A percentile compares a stretch with the other conserved stretches of the same genome.
Evolutionary conservation across 208 protist species (phyloP).

Genomic region (Novymonas esmeraldas): DNA sequence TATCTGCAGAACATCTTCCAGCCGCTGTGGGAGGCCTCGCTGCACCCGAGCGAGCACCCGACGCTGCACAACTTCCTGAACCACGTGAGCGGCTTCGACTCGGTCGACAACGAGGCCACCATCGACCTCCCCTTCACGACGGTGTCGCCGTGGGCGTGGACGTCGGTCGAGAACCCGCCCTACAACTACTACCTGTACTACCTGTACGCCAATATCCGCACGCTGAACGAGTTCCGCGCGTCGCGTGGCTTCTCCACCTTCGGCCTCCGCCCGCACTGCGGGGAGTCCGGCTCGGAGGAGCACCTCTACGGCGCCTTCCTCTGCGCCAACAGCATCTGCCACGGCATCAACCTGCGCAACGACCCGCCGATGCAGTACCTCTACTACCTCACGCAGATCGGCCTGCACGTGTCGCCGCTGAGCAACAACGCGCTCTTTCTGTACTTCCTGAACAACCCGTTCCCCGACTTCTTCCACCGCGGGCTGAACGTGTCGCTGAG

Average conservation of each 20-base stretch:
- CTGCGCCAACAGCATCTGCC: slow-evolving; percentile 96
- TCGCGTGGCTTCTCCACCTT: slow-evolving; percentile 95
- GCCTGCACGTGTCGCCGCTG: slow-evolving; percentile 98
- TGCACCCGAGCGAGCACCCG: slow-evolving; percentile 95
- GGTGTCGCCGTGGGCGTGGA: slow-evolving; percentile 95
- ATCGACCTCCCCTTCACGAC: slow-evolving; percentile 87
- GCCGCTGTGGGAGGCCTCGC: slow-evolving; percentile 98
- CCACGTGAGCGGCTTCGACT: slow-evolving; percentile 98
- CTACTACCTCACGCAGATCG: slow-evolving; percentile 98
- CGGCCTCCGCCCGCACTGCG: slow-evolving; percentile 97
- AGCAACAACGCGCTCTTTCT: slow-evolving; percentile 99
- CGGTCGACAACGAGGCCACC: slow-evolving; percentile 98
- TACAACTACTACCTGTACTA: slow-evolving; percentile 99
- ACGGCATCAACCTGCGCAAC: slow-evolving; percentile 97
- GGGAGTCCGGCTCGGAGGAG: slow-evolving; percentile 94
- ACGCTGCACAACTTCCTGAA: slow-evolving; percentile 97
- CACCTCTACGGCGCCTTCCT: slow-evolving; percentile 96
- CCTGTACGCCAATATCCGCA: slow-evolving; percentile 98
- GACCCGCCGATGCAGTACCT: slow-evolving; percentile 98
- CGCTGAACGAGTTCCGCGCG: slow-evolving; percentile 96
- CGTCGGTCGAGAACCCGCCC: slow-evolving; percentile 95
- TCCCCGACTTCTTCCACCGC: slow-evolving; percentile 95
- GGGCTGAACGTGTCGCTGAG: slow-evolving; percentile 98
- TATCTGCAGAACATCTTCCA: slow-evolving; percentile 98
- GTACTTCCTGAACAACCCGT: slow-evolving; percentile 97